These are phyloP conservation scores for Ascochyta pisi DNA, from an alignment of 2,329 filamentous ascomycete genomes.

Conservation along the genomic window DNA sequence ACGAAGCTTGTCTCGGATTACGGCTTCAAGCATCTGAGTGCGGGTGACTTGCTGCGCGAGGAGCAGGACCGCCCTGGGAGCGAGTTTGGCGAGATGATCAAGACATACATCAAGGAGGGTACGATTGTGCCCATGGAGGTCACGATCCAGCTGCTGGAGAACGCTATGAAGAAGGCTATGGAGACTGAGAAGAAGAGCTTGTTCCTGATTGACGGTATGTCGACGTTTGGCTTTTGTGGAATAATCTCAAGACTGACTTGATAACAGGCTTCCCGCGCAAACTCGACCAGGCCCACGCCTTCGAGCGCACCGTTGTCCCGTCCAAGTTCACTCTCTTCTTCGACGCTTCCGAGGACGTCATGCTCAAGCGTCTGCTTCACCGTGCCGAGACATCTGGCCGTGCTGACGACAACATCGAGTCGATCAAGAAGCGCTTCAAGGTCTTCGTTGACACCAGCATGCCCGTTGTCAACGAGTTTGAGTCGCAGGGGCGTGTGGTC, in stretches of 20 bases:
- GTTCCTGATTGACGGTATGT: constrained; percentile 72
- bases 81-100: constrained; percentile 92
- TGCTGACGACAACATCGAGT: constrained; percentile 92
- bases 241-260: neutral
- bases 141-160: constrained; percentile 90
- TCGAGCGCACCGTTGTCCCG: constrained; percentile 86
- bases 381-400: constrained; percentile 92
- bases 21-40: constrained; percentile 90
- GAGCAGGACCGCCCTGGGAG: constrained; percentile 88
- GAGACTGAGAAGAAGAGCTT: constrained; percentile 62
- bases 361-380: constrained; percentile 84
- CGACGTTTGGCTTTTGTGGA: neutral
- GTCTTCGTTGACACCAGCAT: constrained; percentile 96
- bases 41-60: constrained; percentile 89
- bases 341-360: constrained; percentile 87
- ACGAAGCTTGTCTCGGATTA: constrained; percentile 84
- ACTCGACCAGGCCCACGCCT: constrained; percentile 94
- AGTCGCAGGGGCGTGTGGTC: constrained; percentile 77
- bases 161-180: constrained; percentile 82
- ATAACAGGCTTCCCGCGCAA: constrained; percentile 84
- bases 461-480: constrained; percentile 91
- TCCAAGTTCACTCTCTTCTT: constrained; percentile 90
- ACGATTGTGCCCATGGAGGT: constrained; percentile 99
- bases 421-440: constrained; percentile 94
- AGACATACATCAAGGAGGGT: constrained; percentile 90